Evolutionary conservation across 352 stramenopile species (phyloP), one percentile per base, ranked within the genome.

Genomic region (Globisporangium cystogenes): DNA sequence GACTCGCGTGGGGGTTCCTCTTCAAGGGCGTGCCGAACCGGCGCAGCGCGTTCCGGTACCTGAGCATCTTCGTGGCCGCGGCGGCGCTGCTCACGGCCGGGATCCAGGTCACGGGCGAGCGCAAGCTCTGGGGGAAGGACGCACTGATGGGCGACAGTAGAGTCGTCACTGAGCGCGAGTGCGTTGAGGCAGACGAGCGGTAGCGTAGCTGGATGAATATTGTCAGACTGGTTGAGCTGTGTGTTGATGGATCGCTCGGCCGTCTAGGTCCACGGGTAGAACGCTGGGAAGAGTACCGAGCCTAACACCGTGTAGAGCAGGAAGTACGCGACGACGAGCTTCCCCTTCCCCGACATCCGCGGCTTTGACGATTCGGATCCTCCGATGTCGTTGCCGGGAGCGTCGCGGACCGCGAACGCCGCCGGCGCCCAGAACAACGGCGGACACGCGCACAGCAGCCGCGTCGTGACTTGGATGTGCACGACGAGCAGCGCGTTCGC

Each of bases 401-500:
- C 36, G 4, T 21, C 36, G 8, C 16, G 36, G 47, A 62, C 41
- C 47, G 55, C 41, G 20, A 56, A 68, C 21, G 67, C 57, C 2
- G 74, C 78, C 18, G 82, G 76, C 11, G 76, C 67, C 86, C 86
- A 96, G 57, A 91, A 94, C 10, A 95, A 55, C 37, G 84, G 68
- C 51, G 86, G 86, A 39, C 79, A 93, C 6, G 83, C 78, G 5
- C 68, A 70, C 43, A 96, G 47, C 23, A 96, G 67, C 23, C 86
- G 72, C n/a, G 86, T 96, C 3, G 78, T 82, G 23, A 94, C 84
- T 66, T 94, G 86, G 39, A 96, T 93, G 54, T 96, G 86, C 21
- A 91, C 76, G 7, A 93, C 68, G 3, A 91, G 62, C 36, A 93
- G 53, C 16, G 77, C 82, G 47, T 92, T 90, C n/a, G 84, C 54